phyloP scores from a whole-genome alignment of 345 rosid genomes.

The Arabis hirsuta region DNA sequence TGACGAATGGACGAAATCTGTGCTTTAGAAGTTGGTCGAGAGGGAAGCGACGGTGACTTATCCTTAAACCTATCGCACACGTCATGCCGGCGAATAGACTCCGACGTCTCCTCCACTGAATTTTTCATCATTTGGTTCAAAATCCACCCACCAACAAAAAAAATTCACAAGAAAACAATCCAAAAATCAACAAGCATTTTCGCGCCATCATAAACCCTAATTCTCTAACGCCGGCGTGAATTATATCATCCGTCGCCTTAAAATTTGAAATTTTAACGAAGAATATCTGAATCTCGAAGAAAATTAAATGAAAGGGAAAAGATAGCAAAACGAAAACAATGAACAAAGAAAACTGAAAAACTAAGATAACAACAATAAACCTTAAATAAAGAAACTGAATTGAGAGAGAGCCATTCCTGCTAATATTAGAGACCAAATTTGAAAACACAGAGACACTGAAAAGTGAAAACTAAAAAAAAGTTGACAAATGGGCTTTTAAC shows the following conservation, averaged over 20 bases:
- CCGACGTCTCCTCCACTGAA: conserved; percentile 80
- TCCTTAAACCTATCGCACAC: conserved; percentile 66
- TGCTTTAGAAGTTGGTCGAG: conserved; percentile 60
- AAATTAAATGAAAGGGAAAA: background rate
- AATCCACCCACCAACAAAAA: background rate
- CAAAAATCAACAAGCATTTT: background rate
- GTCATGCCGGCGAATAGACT: conserved; percentile 57
- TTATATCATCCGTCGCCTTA: too few species aligned
- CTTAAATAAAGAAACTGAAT: conserved; percentile 5
- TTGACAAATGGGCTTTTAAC: conserved; percentile 17
- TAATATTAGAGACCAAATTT: background rate
- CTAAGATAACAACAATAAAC: background rate
- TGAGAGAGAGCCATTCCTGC: background rate
- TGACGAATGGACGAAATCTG: conserved; percentile 62
- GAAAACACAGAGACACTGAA: background rate
- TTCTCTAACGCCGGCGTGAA: background rate
- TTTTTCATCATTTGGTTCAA: conserved; percentile 47
- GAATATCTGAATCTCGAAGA: background rate
- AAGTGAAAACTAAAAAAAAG: too few species aligned
- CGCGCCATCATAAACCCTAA: conserved; percentile 11
- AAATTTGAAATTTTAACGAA: background rate
- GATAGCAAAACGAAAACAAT: background rate
- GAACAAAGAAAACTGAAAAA: conserved; percentile 1
- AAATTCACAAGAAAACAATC: background rate
- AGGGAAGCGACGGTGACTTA: conserved; percentile 76